These are phyloP conservation scores for Curvularia sp. DNA, from an alignment of 2,329 filamentous ascomycete genomes.

Conservation along the genomic window DNA sequence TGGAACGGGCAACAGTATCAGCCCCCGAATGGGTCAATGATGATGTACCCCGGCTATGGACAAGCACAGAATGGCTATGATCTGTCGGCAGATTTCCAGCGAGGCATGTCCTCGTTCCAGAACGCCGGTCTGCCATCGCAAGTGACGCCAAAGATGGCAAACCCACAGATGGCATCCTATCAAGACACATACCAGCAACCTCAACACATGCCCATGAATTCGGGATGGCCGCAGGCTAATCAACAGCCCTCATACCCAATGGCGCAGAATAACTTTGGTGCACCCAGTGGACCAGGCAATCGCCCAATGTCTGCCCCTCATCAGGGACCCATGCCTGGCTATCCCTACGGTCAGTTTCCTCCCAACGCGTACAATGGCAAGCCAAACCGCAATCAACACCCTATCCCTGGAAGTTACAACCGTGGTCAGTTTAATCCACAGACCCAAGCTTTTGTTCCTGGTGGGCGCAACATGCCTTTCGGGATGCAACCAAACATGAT, in stretches of 20 bases:
- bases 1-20: slow-evolving; percentile 46
- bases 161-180: slow-evolving; percentile 44
- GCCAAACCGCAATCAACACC: slow-evolving; percentile 78
- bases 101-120: slow-evolving; percentile 56
- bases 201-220: slow-evolving; percentile 39
- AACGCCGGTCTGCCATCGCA: slow-evolving; percentile 43
- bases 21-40: slow-evolving; percentile 31
- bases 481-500: slow-evolving; percentile 43
- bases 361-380: slow-evolving; percentile 63
- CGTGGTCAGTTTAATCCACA: slow-evolving; percentile 91
- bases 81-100: slow-evolving; percentile 55
- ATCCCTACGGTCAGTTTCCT: slow-evolving; percentile 81
- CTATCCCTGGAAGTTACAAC: slow-evolving; percentile 83
- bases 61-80: slow-evolving; percentile 52
- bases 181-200: slow-evolving; percentile 43
- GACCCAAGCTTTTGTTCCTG: slow-evolving; percentile 88
- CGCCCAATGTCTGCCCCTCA: slow-evolving; percentile 48
- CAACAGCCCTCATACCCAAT: slow-evolving; percentile 41
- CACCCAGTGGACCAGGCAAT: slow-evolving; percentile 35
- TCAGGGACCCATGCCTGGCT: slow-evolving; percentile 56
- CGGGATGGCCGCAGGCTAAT: slow-evolving; percentile 43
- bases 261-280: slow-evolving; percentile 33
- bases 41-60: slow-evolving; percentile 40
- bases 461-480: slow-evolving; percentile 51
- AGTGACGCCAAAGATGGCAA: slow-evolving; percentile 49